Evolutionary conservation across 495 filamentous ascomycete species (phyloP).

Genomic region (Paragyromitra xinjiangensis): DNA sequence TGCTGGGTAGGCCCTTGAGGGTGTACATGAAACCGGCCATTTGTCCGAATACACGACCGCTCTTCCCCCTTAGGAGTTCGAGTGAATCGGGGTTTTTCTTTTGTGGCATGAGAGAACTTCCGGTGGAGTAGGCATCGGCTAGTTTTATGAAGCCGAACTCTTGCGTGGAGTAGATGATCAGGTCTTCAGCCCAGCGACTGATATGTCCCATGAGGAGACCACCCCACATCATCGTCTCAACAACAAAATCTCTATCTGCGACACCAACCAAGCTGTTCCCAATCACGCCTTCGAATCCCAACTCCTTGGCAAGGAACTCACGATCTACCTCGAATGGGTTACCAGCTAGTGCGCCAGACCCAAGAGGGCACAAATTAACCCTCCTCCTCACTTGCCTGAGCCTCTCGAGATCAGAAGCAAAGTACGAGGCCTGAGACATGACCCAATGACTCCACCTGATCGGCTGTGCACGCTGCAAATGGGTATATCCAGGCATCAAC

Average conservation of each 20-base stretch:
- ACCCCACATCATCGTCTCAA: slow-evolving; percentile 92
- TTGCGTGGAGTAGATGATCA: slow-evolving; percentile 84
- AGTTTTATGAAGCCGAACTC: slow-evolving; percentile 86
- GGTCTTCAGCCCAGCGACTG: slow-evolving; percentile 84
- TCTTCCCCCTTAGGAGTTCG: slow-evolving; percentile 88
- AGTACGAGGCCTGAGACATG: slow-evolving; percentile 78
- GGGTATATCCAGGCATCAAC: slow-evolving; percentile 81
- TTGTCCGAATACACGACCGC: slow-evolving; percentile 82
- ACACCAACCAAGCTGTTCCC: slow-evolving; percentile 87
- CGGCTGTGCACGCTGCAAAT: slow-evolving; percentile 90
- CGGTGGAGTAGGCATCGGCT: slow-evolving; percentile 87
- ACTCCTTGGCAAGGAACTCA: slow-evolving; percentile 84
- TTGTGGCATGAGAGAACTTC: slow-evolving; percentile 89
- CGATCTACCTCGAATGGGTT: slow-evolving; percentile 92
- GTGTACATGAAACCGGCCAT: slow-evolving; percentile 90
- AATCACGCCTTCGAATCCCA: slow-evolving; percentile 83
- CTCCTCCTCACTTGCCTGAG: slow-evolving; percentile 76
- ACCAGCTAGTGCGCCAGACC: slow-evolving; percentile 87
- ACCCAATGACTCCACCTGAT: slow-evolving; percentile 91
- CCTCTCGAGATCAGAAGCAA: slow-evolving; percentile 79
- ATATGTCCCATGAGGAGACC: slow-evolving; percentile 85
- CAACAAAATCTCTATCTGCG: slow-evolving; percentile 85
- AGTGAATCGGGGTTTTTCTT: slow-evolving; percentile 82
- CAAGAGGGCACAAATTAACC: slow-evolving; percentile 82
- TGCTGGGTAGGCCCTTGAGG: slow-evolving; percentile 85